Evolutionary conservation across 768 basidiomycete genomes (phyloP).

Genomic region (Stropharia rugosoannulata): DNA sequence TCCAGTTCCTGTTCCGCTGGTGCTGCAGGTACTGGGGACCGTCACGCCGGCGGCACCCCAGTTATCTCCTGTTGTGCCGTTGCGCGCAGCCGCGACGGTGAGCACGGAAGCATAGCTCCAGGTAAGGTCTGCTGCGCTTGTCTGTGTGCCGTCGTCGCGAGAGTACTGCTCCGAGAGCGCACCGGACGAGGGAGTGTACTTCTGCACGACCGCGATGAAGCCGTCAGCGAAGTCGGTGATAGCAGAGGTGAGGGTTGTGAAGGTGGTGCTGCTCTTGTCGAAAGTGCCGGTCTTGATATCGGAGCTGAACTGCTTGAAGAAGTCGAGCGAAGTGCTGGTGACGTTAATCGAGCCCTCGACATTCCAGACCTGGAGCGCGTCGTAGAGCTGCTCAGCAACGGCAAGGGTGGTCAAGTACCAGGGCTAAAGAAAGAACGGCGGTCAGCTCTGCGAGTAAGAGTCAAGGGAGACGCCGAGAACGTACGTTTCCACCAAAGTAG

Average conservation of each 20-base stretch:
- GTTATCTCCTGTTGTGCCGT: conserved; percentile 43
- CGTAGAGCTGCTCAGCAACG: conserved; percentile 76
- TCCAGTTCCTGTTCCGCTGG: conserved; percentile 5
- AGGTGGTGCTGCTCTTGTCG: conserved; percentile 43
- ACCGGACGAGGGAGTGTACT: conserved; percentile 64
- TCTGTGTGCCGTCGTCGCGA: conserved; percentile 44
- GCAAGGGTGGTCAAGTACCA: conserved; percentile 76
- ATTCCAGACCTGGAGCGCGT: conserved; percentile 67
- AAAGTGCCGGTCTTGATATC: conserved; percentile 52
- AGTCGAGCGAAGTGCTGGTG: conserved; percentile 63
- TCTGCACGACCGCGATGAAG: conserved; percentile 52
- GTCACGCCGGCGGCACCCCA: conserved; percentile 68
- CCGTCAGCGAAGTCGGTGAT: conserved; percentile 63
- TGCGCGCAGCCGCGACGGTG: conserved; percentile 54
- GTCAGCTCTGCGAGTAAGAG: neutral
- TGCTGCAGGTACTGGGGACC: conserved; percentile 43
- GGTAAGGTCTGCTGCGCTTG: conserved; percentile 66
- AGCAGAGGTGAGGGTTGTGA: conserved; percentile 43
- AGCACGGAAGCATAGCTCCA: conserved; percentile 78
- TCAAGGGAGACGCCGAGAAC: conserved; percentile 12
- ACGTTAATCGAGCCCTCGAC: conserved; percentile 47
- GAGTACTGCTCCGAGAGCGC: conserved; percentile 64
- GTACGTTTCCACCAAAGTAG: conserved; percentile 65
- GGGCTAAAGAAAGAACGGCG: conserved; percentile 37
- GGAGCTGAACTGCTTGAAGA: conserved; percentile 63